phyloP scores from a whole-genome alignment of 495 filamentous ascomycete species.

The Pyrenula aspistea region DNA sequence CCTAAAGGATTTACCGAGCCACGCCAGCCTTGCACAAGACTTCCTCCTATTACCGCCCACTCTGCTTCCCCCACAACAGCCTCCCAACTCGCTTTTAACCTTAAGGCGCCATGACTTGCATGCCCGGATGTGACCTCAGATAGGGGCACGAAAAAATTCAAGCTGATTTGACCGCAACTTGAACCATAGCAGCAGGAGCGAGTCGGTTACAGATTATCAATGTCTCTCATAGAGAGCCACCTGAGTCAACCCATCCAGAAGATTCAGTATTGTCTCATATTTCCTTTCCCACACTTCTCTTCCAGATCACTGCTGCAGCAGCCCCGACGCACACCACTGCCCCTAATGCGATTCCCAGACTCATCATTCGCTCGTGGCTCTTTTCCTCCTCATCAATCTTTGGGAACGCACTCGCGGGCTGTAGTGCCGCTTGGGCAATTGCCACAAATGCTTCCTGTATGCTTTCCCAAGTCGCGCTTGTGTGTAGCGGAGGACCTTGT shows the following conservation, averaged over 20 bases:
- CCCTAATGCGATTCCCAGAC: constrained; percentile 73
- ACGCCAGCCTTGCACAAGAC: background rate
- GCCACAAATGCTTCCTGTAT: constrained; percentile 86
- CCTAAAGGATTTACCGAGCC: background rate
- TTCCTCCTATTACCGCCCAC: background rate
- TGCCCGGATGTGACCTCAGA: too few relatives aligned
- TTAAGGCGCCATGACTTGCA: too few relatives aligned
- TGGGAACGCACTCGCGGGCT: constrained; percentile 77
- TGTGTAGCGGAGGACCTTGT: constrained; percentile 68
- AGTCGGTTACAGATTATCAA: too few relatives aligned
- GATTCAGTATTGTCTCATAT: too few relatives aligned
- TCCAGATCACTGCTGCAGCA: constrained; percentile 72
- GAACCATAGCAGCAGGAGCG: too few relatives aligned
- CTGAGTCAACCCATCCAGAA: too few relatives aligned
- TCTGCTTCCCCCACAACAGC: background rate
- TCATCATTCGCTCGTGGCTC: constrained; percentile 65
- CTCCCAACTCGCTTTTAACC: too few relatives aligned
- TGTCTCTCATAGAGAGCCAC: too few relatives aligned
- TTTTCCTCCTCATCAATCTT: constrained; percentile 75
- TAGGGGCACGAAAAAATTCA: too few relatives aligned
- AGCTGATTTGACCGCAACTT: too few relatives aligned
- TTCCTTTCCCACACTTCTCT: constrained; percentile 11
- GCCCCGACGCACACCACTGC: constrained; percentile 69
- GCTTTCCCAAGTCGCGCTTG: constrained; percentile 81
- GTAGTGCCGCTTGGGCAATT: constrained; percentile 81